Conservation (phyloP, 805 yeast species). For the Saccharomyces mikatae region DNA sequence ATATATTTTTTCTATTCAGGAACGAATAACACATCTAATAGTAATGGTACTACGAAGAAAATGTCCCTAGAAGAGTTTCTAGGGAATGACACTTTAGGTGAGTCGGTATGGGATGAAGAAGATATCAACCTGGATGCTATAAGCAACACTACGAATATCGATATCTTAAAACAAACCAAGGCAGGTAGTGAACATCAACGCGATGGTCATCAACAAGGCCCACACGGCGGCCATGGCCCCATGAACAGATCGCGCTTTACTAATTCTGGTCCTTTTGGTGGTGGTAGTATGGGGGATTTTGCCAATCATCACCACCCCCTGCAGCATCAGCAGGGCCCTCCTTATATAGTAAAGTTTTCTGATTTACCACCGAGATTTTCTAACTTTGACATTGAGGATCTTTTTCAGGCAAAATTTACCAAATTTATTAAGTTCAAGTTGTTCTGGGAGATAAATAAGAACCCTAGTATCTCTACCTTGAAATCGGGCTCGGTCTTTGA, state of each 20-base stretch:
- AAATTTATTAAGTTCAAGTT: constrained; percentile 51
- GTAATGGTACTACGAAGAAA: constrained; percentile 30
- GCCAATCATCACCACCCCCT: constrained; percentile 1
- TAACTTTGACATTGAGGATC: constrained; percentile 43
- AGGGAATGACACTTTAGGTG: constrained; percentile 36
- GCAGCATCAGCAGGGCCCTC: constrained; percentile 34
- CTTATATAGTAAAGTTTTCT: constrained; percentile 56
- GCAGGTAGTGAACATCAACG: background rate
- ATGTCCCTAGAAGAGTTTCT: constrained; percentile 41
- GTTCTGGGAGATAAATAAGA: constrained; percentile 50
- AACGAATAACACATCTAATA: constrained; percentile 6
- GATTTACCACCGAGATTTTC: constrained; percentile 52
- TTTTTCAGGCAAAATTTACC: constrained; percentile 57
- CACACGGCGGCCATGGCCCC: constrained; percentile 9
- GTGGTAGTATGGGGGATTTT: background rate
- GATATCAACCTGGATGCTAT: constrained; percentile 30
- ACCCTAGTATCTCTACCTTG: constrained; percentile 59
- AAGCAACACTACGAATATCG: constrained; percentile 26
- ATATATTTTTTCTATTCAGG: background rate
- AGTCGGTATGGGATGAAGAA: constrained; percentile 30
- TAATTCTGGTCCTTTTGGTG: background rate
- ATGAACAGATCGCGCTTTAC: background rate
- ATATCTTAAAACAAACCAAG: constrained; percentile 17
- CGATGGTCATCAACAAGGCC: constrained; percentile 6
- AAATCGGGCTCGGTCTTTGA: constrained; percentile 42